A percentile compares a stretch with the other conserved stretches of the same genome.
These are phyloP conservation scores for Lactarius sp. DNA, from an alignment of 768 basidiomycete genomes.

Conservation along the genomic window DNA sequence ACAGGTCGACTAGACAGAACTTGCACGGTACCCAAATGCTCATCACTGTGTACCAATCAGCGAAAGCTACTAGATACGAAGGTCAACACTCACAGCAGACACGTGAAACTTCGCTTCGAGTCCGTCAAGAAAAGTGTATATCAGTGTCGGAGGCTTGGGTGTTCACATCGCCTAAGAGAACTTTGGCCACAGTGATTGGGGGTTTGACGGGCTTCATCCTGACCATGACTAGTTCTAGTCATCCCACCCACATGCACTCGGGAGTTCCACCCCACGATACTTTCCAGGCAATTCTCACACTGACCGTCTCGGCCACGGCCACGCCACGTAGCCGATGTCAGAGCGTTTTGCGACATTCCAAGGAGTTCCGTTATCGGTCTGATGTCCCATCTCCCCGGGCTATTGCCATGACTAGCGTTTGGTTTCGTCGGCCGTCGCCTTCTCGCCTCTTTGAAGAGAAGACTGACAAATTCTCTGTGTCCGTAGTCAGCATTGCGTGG, in stretches of 20 bases:
- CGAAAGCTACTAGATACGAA: not conserved
- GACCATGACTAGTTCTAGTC: not conserved
- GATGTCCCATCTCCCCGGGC: not conserved
- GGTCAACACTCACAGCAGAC: slow-evolving; percentile 48
- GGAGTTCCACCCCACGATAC: not conserved
- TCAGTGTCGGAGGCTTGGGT: not conserved
- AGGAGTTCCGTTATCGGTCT: not conserved
- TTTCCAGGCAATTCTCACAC: not conserved
- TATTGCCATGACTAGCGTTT: not conserved
- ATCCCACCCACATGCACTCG: not conserved
- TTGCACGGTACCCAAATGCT: slow-evolving; percentile 60
- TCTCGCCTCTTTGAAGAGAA: not conserved
- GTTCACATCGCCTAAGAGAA: not conserved
- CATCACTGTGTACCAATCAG: slow-evolving; percentile 27
- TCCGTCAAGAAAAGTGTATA: slow-evolving; percentile 41
- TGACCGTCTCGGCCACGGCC: too few relatives aligned
- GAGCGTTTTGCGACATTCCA: not conserved
- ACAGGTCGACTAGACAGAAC: slow-evolving; percentile 17
- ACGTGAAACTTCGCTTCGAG: slow-evolving; percentile 58
- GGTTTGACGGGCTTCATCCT: not conserved
- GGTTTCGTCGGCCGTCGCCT: not conserved
- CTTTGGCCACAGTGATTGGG: not conserved
- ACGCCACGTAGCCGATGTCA: not conserved
- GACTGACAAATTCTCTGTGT: not conserved
- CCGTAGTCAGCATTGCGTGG: not conserved